These are phyloP conservation scores for Oryza meyeriana DNA, from an alignment of 176 grass and related monocot species.

Conservation along the genomic window DNA sequence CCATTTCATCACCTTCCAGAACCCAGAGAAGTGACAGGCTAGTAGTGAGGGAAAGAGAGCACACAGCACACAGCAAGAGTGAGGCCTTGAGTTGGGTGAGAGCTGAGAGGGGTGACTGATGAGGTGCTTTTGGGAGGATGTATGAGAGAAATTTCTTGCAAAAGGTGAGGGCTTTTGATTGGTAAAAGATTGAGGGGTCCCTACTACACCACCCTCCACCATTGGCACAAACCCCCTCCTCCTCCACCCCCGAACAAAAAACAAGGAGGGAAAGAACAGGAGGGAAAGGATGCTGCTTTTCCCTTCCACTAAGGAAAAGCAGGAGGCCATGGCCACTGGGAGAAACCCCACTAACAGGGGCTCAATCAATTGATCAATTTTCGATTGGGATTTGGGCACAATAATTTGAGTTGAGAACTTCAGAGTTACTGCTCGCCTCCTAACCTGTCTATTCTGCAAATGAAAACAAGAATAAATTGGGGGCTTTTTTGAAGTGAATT, in stretches of 20 bases:
- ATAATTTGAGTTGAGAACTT: not conserved
- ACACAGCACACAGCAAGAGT: not conserved
- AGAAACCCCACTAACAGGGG: slow-evolving; percentile 21
- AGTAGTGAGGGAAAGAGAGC: slow-evolving; percentile 24
- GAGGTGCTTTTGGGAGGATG: not conserved
- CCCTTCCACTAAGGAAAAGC: slow-evolving; percentile 37
- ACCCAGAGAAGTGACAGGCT: slow-evolving; percentile 35
- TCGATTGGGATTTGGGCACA: not conserved
- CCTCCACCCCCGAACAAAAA: not conserved
- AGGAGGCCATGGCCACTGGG: not conserved
- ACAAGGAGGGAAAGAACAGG: slow-evolving; percentile 23
- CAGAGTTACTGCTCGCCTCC: not conserved
- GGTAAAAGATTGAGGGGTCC: slow-evolving; percentile 37
- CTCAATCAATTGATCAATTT: slow-evolving; percentile 1
- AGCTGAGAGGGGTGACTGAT: not conserved
- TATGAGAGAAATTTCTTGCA: slow-evolving; percentile 37
- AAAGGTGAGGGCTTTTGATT: slow-evolving; percentile 32
- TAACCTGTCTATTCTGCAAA: not conserved
- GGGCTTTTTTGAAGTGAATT: not conserved
- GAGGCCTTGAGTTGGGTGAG: not conserved
- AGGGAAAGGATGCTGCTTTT: slow-evolving; percentile 29
- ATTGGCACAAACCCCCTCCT: not conserved
- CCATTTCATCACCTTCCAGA: slow-evolving; percentile 33
- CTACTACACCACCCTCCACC: slow-evolving; percentile 3
- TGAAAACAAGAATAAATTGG: not conserved